phyloP scores from a whole-genome alignment of 2,329 filamentous ascomycete species.

The Diaporthe longicolla region DNA sequence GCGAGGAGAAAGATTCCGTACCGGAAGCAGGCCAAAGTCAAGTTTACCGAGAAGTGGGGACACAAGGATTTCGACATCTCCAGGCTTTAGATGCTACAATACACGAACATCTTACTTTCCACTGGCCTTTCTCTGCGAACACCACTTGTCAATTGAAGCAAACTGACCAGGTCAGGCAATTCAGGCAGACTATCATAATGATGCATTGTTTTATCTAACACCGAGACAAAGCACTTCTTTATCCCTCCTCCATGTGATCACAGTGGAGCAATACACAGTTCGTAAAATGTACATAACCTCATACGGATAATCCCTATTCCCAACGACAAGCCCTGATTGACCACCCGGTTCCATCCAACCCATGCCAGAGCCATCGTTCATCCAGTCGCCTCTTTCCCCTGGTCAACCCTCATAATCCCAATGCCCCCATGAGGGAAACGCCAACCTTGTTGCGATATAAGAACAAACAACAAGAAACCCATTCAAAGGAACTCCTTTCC shows the following conservation, averaged over 20 bases:
- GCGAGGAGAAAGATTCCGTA: slow-evolving; percentile 83
- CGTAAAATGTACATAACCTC: slow-evolving; percentile 28
- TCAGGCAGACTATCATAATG: not conserved
- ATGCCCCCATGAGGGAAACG: slow-evolving; percentile 6
- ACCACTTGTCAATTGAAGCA: not conserved
- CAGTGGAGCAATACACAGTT: slow-evolving; percentile 13
- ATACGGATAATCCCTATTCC: not conserved
- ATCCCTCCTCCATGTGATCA: not conserved
- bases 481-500: slow-evolving; percentile 8
- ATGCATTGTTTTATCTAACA: slow-evolving; percentile 37
- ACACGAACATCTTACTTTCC: not conserved
- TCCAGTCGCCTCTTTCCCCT: not conserved
- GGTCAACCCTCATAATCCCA: not conserved
- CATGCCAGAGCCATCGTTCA: slow-evolving; percentile 1
- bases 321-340: slow-evolving; percentile 9
- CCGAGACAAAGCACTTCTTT: not conserved
- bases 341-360: not conserved
- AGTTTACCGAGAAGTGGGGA: slow-evolving; percentile 94
- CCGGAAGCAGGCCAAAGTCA: slow-evolving; percentile 84
- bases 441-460: slow-evolving; percentile 27
- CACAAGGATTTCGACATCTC: slow-evolving; percentile 90
- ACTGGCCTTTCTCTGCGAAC: not conserved
- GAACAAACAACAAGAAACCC: not conserved
- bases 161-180: no score
- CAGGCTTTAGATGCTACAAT: slow-evolving; percentile 36